Evolutionary conservation across 257 asterid species (phyloP).

Genomic region (Nicotiana paniculata): DNA sequence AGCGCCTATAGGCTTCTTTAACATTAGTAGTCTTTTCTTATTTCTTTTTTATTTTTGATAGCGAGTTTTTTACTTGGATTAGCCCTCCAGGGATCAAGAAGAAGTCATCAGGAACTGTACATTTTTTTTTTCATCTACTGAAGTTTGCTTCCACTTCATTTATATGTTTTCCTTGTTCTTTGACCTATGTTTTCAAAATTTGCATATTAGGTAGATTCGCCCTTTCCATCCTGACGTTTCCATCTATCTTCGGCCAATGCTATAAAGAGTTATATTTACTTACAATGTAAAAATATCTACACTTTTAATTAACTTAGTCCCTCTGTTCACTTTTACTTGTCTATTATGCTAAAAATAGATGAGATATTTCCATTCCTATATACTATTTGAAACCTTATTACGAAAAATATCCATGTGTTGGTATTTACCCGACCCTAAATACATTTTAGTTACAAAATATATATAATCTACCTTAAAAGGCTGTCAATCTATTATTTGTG

Average conservation of each 20-base stretch:
- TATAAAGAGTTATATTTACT: not conserved
- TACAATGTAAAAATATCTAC: too few species aligned
- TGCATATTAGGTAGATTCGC: not conserved
- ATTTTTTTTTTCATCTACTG: not conserved
- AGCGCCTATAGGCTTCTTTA: not conserved
- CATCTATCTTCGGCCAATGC: not conserved
- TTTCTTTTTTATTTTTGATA: not conserved
- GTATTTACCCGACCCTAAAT: too few species aligned
- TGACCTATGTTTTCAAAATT: not conserved
- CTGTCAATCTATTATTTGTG: too few species aligned
- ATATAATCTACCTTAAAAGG: too few species aligned
- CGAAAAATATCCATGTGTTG: too few species aligned
- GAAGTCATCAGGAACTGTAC: not conserved
- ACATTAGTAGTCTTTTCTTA: not conserved
- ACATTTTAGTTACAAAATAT: too few species aligned
- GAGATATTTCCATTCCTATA: too few species aligned
- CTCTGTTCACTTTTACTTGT: too few species aligned
- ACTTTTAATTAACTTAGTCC: too few species aligned
- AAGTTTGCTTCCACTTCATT: slow-evolving; percentile 5
- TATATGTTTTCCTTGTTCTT: not conserved
- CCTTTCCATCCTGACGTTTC: not conserved
- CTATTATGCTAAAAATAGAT: too few species aligned
- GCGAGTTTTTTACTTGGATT: not conserved
- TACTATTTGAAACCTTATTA: too few species aligned
- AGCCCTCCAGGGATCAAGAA: not conserved